Base-by-base conservation (phyloP, 2,329 filamentous ascomycete species). In the Fusarium papillatum region DNA sequence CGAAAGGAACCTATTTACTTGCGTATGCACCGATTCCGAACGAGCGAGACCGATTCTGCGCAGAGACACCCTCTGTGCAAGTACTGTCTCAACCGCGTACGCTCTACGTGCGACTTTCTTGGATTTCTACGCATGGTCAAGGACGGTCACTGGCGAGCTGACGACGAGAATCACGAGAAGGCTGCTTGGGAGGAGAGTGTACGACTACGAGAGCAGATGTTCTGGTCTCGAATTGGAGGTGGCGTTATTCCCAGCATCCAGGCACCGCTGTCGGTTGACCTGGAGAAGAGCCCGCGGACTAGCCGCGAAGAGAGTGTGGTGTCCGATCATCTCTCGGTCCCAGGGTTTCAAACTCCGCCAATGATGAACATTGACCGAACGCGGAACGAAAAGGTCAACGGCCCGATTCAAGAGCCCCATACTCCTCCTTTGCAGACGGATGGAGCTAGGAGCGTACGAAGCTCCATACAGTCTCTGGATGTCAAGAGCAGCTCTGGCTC, bases 171-270 rank as follows among this genome's bases (percentile, higher is more conserved):
- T 62, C 94, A 95, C 39, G 95, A 97, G 84, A 95, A 94, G 81
- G 91, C 92, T 34, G 95, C 95, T 0, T 99, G 97, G 97, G 96
- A 98, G 82, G 97, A 99, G 86, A 95, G 95, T 69, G 94, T 98
- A 14, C 91, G 94, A 36, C 85, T 98, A 60, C 90, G 97, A 63
- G 97, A 99, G 83, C 93, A 96, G 78, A 98, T 99, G 94, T 99
- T 99, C 82, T 99, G 97, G 97, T 92, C 95, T 63, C 91, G 97
- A 67, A 92, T 99, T 64, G 96, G 96, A 31, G 97, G 96, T 34
- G 97, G 97, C 17, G 95, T 99, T 3, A 86, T 98, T 16, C 97
- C 96, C 2, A 87, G 90, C 13, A 79, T 80, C 14, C 84, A 84
- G 29, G 73, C 66, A 7, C 68, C 80, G n/a, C 71, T 78, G 2